These are phyloP conservation scores for Rugonectria rugulosa DNA, from an alignment of 2,329 filamentous ascomycete genomes.

Conservation along the genomic window DNA sequence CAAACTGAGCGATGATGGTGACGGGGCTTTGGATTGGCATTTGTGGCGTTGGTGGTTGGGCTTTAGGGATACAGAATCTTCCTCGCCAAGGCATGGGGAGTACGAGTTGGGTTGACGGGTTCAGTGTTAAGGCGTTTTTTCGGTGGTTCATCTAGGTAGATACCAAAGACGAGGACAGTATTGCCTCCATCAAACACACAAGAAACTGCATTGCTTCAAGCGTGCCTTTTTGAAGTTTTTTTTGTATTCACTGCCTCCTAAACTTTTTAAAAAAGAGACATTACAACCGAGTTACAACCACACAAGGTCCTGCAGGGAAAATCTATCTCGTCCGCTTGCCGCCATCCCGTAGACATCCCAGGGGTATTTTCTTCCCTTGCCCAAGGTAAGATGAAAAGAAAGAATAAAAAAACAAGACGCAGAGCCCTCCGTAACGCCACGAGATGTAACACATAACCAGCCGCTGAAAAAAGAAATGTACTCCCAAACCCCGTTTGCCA, in stretches of 20 bases:
- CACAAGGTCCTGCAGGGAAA: too few relatives aligned
- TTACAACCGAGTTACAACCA: too few relatives aligned
- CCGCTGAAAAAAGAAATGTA: background rate
- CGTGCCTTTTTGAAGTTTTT: background rate
- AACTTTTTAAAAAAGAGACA: too few relatives aligned
- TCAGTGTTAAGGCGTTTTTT: slow-evolving; percentile 34
- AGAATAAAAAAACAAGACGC: slow-evolving; percentile 8
- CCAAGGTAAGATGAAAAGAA: too few relatives aligned
- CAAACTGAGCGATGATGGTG: background rate
- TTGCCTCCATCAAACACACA: slow-evolving; percentile 25
- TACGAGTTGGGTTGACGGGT: slow-evolving; percentile 9
- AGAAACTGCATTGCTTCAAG: background rate
- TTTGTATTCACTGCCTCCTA: background rate
- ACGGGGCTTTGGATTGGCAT: slow-evolving; percentile 26
- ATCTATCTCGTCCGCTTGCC: too few relatives aligned
- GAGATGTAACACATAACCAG: slow-evolving; percentile 24
- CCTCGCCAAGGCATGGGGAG: slow-evolving; percentile 12
- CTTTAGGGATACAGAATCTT: slow-evolving; percentile 22
- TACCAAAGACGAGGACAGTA: slow-evolving; percentile 28
- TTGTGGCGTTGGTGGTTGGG: slow-evolving; percentile 32
- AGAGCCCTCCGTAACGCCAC: slow-evolving; percentile 31
- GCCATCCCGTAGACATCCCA: too few relatives aligned
- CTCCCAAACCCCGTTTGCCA: background rate
- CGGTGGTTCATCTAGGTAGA: slow-evolving; percentile 29
- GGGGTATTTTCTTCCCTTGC: background rate